Evolutionary conservation across 2,329 filamentous ascomycete genomes (phyloP).

Genomic region (Colletotrichum musae): DNA sequence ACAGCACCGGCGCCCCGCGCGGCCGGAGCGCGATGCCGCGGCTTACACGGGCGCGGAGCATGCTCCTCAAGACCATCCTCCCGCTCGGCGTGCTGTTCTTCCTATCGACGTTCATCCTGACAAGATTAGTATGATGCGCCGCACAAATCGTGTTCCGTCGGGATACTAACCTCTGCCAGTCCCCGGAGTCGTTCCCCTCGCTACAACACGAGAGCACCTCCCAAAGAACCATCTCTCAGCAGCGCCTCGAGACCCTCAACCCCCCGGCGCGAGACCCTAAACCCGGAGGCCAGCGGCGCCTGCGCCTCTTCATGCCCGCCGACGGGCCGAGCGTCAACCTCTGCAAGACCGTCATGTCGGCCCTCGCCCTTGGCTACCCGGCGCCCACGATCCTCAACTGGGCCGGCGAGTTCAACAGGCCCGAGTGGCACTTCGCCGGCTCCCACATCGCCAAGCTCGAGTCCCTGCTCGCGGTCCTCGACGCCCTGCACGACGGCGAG

Average conservation of each 20-base stretch:
- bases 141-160: neutral
- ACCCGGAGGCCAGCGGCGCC: constrained; percentile 42
- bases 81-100: constrained; percentile 8
- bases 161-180: constrained; percentile 3
- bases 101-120: neutral
- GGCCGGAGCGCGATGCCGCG: neutral
- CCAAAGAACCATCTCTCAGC: neutral
- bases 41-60: neutral
- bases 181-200: neutral
- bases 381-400: constrained; percentile 55
- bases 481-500: constrained; percentile 46
- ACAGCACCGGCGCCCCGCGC: neutral
- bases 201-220: neutral
- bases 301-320: constrained; percentile 57
- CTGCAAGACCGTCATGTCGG: constrained; percentile 57
- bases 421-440: constrained; percentile 55
- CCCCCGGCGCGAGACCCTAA: neutral
- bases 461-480: constrained; percentile 49
- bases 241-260: constrained; percentile 14
- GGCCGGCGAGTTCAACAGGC: constrained; percentile 54
- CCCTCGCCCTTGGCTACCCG: constrained; percentile 55
- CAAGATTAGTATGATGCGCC: constrained; percentile 9
- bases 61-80: constrained; percentile 4
- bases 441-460: constrained; percentile 57
- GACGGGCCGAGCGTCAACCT: constrained; percentile 54